Percentiles rank a stretch among this genome's conserved stretches.
These are phyloP conservation scores for Aspergillus avenaceus DNA, from an alignment of 495 filamentous ascomycete species.

Conservation along the genomic window DNA sequence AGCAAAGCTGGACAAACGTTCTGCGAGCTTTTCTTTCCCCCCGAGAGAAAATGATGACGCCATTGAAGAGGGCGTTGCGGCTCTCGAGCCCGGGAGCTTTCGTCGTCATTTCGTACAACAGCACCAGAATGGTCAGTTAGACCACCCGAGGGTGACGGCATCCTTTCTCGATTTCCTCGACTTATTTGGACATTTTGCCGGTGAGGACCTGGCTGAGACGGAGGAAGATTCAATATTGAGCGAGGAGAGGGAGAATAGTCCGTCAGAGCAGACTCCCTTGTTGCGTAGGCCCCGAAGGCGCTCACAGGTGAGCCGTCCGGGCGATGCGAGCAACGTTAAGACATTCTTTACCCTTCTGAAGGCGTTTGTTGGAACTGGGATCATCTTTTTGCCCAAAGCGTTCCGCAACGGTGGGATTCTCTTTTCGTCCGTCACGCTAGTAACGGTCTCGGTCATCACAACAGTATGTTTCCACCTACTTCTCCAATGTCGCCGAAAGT, in stretches of 20 bases:
- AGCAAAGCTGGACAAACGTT: slow-evolving; percentile 43
- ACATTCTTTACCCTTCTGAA: slow-evolving; percentile 79
- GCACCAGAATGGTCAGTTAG: slow-evolving; percentile 41
- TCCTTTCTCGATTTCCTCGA: slow-evolving; percentile 69
- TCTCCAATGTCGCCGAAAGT: slow-evolving; percentile 70
- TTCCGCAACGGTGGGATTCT: slow-evolving; percentile 90
- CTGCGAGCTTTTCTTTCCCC: slow-evolving; percentile 52
- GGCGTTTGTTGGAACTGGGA: slow-evolving; percentile 89
- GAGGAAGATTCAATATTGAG: slow-evolving; percentile 47
- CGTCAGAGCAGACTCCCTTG: slow-evolving; percentile 34
- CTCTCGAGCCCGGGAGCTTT: slow-evolving; percentile 52
- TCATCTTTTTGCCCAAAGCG: slow-evolving; percentile 83
- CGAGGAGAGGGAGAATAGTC: slow-evolving; percentile 29
- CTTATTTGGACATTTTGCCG: slow-evolving; percentile 67
- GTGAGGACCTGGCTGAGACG: slow-evolving; percentile 64
- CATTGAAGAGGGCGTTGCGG: slow-evolving; percentile 46
- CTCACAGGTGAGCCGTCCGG: slow-evolving; percentile 38
- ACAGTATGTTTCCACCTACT: slow-evolving; percentile 90
- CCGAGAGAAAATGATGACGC: slow-evolving; percentile 28
- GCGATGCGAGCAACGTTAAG: slow-evolving; percentile 54
- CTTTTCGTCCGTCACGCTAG: slow-evolving; percentile 79
- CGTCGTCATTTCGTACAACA: slow-evolving; percentile 55
- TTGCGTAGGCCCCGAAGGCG: slow-evolving; percentile 49
- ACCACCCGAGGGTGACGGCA: slow-evolving; percentile 43
- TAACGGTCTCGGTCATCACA: slow-evolving; percentile 69